A percentile compares a stretch with the other conserved stretches of the same genome.
Evolutionary conservation across 495 filamentous ascomycete genomes (phyloP).

Genomic region (Lasiosphaeria hispida): DNA sequence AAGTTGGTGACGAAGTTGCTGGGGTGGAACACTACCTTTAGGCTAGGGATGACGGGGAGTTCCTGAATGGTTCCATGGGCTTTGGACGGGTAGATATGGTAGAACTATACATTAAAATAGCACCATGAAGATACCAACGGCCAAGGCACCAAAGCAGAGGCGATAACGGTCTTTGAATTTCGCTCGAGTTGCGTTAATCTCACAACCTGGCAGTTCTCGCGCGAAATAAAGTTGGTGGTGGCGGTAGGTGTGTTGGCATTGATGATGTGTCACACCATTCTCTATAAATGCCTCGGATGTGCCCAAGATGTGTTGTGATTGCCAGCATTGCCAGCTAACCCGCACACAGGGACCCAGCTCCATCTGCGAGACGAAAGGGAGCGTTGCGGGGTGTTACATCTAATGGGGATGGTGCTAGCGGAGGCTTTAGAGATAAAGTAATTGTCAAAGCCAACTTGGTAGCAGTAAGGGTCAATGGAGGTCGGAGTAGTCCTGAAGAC

Average conservation of each 20-base stretch:
- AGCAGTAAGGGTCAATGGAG: constrained; percentile 14
- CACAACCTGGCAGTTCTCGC: too few species aligned
- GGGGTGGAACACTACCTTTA: not conserved
- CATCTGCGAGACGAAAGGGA: constrained; percentile 73
- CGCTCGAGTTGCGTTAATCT: too few species aligned
- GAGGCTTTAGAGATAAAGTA: constrained; percentile 35
- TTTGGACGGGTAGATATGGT: constrained; percentile 74
- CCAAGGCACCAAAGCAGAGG: constrained; percentile 77
- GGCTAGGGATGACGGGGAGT: constrained; percentile 28
- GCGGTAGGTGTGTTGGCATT: too few species aligned
- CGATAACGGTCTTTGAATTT: constrained; percentile 83
- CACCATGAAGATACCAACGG: too few species aligned
- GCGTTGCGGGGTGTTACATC: constrained; percentile 78
- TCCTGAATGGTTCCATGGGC: constrained; percentile 68
- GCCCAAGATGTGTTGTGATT: too few species aligned
- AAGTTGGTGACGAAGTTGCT: too few species aligned
- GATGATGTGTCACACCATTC: too few species aligned
- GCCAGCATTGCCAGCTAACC: too few species aligned
- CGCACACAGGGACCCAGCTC: too few species aligned
- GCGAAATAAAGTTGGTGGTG: too few species aligned
- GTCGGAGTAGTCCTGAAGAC: constrained; percentile 13
- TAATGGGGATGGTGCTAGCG: constrained; percentile 45
- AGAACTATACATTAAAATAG: constrained; percentile 85
- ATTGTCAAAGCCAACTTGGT: constrained; percentile 20
- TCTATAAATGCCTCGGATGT: too few species aligned